Percentiles rank a stretch among this genome's conserved stretches.
Conservation (phyloP, 495 filamentous ascomycete genomes). For the Neurospora terricola region DNA sequence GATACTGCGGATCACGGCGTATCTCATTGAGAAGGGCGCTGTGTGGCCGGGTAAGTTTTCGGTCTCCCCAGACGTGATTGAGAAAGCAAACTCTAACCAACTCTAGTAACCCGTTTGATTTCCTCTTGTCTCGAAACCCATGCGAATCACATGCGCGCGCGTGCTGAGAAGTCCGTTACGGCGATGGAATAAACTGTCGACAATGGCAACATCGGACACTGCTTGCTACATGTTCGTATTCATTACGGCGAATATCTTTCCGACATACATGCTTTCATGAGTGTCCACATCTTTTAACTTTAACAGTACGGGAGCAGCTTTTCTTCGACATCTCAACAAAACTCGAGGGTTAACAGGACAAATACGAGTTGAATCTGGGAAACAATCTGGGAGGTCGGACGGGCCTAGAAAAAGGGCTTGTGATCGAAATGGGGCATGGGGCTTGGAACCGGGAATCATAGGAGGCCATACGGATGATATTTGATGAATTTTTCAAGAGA, state of each 20-base stretch:
- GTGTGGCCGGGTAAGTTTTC: slow-evolving; percentile 77
- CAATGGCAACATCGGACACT: background rate
- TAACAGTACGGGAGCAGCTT: background rate
- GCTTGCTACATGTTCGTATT: background rate
- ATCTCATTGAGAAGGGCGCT: slow-evolving; percentile 79
- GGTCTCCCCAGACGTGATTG: background rate
- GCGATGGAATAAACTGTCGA: slow-evolving; percentile 7
- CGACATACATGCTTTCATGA: background rate
- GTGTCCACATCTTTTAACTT: background rate
- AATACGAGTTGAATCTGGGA: background rate
- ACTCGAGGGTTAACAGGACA: background rate
- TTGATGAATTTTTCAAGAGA: background rate
- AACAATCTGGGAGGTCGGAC: background rate
- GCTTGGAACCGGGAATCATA: background rate
- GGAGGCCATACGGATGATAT: background rate
- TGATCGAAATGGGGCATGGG: background rate
- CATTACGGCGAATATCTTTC: background rate
- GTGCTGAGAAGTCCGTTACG: slow-evolving; percentile 53
- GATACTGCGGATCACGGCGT: slow-evolving; percentile 76
- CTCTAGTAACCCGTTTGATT: slow-evolving; percentile 75
- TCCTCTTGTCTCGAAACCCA: slow-evolving; percentile 77
- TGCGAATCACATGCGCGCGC: slow-evolving; percentile 64
- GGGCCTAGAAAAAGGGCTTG: background rate
- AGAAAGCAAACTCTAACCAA: background rate
- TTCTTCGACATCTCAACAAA: background rate